phyloP scores from a whole-genome alignment of 202 grass and related monocot species.

The Setaria italica region DNA sequence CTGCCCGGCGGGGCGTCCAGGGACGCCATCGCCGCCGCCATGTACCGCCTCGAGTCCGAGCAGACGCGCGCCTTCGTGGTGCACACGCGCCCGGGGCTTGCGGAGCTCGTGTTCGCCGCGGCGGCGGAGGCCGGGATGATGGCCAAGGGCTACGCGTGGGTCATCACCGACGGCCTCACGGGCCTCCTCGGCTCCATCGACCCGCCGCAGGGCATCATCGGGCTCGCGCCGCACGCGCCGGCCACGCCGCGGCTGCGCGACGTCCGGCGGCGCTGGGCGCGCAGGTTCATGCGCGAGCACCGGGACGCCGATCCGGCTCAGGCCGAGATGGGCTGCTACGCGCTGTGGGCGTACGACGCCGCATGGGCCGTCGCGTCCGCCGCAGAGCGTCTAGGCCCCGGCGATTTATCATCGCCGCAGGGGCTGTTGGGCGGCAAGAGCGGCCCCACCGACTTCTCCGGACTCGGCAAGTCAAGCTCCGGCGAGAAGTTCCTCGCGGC shows the following conservation, averaged over 20 bases:
- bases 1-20: conserved; percentile 5
- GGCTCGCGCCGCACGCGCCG: conserved; percentile 52
- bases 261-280: conserved; percentile 61
- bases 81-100: conserved; percentile 60
- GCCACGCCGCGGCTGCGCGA: conserved; percentile 23
- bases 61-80: conserved; percentile 83
- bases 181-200: conserved; percentile 48
- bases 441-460: conserved; percentile 56
- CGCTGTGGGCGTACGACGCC: conserved; percentile 80
- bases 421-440: conserved; percentile 38
- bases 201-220: conserved; percentile 60
- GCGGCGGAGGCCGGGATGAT: conserved; percentile 56
- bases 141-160: conserved; percentile 64
- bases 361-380: conserved; percentile 73
- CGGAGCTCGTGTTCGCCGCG: conserved; percentile 41
- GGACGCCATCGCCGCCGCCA: conserved; percentile 46
- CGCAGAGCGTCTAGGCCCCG: conserved; percentile 43
- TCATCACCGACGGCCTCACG: conserved; percentile 66
- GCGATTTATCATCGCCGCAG: conserved; percentile 2
- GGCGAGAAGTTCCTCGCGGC: conserved; percentile 46
- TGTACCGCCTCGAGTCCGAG: conserved; percentile 56
- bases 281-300: conserved; percentile 56
- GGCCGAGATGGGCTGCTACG: conserved; percentile 49
- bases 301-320: neutral
- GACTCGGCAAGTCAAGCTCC: conserved; percentile 52